Evolutionary conservation across 2,329 filamentous ascomycete species (phyloP), one percentile per base, ranked within the genome.

Genomic region (Beauveria scarabaeidicola): DNA sequence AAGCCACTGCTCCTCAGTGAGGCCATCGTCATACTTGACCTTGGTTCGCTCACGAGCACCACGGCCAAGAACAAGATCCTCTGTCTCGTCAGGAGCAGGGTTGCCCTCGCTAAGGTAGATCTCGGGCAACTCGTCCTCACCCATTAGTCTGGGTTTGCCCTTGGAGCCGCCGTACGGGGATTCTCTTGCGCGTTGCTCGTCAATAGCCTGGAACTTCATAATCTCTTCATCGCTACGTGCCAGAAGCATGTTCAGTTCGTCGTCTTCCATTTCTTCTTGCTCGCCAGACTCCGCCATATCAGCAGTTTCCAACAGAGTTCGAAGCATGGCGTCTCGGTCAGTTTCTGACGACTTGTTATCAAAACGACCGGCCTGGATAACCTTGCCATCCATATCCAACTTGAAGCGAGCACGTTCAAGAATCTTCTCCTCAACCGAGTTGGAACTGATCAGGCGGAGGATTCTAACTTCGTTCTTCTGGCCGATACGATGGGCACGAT

Each of bases 391-490:
- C 89, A 99, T 97, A 73, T 97, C 93, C 64, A 99, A 83, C 82
- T 99, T 99, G 83, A 89, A 99, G 66, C 96, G 89, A 3, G 94
- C 94, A 72, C 93, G 89, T 73, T 97, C 94, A 56, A 99, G 79
- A 70, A 99, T 99, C 80, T 97, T 97, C 75, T 99, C 94, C 75
- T 99, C 94, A 2, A 99, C 92, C 0, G 94, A 97, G 69, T 96
- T 96, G 10, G 91, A 95, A 65, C 89, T 97, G 73, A 99, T 97
- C 48, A 99, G 81, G 74, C 94, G 88, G 62, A 99, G 77, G 72
- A 99, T 99, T 67, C 94, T 89, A 60, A 99, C 94, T 74, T 99
- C 94, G 68, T 99, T 99, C 86, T 99, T 99, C 74, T 99, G 94
- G 63, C 94, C 94, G 66, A 99, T 99, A 88, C 94, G 93, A 85